Conservation (phyloP, 441 rosid genomes). For the Corymbia citriodora region DNA sequence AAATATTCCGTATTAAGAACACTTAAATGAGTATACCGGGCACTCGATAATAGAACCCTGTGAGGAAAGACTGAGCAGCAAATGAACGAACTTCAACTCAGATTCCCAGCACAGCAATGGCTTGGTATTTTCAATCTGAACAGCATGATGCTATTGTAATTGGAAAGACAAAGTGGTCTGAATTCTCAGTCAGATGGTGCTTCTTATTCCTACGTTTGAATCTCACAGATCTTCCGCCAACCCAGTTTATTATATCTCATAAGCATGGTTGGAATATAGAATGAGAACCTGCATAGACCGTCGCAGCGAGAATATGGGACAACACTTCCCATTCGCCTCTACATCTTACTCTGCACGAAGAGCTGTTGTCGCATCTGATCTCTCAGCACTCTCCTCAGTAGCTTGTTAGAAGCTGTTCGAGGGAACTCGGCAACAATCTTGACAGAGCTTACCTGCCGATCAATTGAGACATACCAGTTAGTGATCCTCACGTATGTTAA, state of each 20-base stretch:
- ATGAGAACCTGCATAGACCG: neutral
- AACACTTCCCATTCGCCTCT: neutral
- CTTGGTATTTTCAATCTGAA: neutral
- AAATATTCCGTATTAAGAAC: too few relatives aligned
- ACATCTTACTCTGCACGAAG: constrained; percentile 46
- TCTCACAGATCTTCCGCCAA: neutral
- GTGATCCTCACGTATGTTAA: neutral
- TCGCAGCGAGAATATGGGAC: neutral
- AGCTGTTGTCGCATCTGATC: constrained; percentile 52
- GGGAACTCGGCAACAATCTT: constrained; percentile 68
- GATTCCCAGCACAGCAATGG: neutral
- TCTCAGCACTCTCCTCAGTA: constrained; percentile 72
- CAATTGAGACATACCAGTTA: neutral
- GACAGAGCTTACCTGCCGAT: constrained; percentile 58
- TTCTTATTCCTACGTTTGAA: neutral
- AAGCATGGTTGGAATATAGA: neutral
- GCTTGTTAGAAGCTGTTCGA: constrained; percentile 81
- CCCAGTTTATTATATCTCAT: neutral
- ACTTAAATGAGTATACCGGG: neutral
- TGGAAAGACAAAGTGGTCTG: neutral
- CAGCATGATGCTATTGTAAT: neutral
- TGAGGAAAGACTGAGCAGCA: neutral
- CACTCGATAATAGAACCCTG: neutral
- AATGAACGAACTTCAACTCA: neutral
- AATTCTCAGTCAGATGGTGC: neutral